Conservation (phyloP, 768 basidiomycete species). For the Aureoboletus auriporus region DNA sequence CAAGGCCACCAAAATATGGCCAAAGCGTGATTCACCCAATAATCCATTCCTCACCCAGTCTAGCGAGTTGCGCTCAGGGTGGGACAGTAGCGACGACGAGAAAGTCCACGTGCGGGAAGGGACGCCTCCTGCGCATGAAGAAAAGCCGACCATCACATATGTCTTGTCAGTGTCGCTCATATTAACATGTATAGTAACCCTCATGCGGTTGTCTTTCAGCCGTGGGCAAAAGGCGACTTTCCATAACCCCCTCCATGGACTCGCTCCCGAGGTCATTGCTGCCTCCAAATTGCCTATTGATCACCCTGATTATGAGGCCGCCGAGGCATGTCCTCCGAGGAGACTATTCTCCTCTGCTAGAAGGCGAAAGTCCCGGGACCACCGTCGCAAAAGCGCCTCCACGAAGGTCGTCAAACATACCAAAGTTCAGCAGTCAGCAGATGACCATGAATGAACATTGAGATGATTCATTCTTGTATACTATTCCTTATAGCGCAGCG, state of each 20-base stretch:
- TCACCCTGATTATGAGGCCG: slow-evolving; percentile 64
- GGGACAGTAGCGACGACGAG: slow-evolving; percentile 35
- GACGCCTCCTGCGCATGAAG: slow-evolving; percentile 39
- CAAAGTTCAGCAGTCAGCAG: slow-evolving; percentile 5
- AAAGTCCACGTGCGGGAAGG: slow-evolving; percentile 30
- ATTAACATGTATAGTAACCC: not conserved
- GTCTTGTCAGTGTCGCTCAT: slow-evolving; percentile 57
- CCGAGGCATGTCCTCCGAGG: slow-evolving; percentile 50
- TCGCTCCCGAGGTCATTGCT: slow-evolving; percentile 36
- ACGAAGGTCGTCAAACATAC: slow-evolving; percentile 14
- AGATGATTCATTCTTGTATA: too few relatives aligned
- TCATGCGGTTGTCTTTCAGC: slow-evolving; percentile 34
- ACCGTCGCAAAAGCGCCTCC: slow-evolving; percentile 15
- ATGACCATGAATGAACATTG: not conserved
- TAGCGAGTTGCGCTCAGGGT: slow-evolving; percentile 16
- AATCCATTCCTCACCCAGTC: slow-evolving; percentile 62
- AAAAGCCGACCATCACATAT: slow-evolving; percentile 62
- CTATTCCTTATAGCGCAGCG: too few relatives aligned
- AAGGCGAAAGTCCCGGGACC: slow-evolving; percentile 26
- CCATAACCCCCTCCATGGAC: slow-evolving; percentile 60
- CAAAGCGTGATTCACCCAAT: slow-evolving; percentile 59
- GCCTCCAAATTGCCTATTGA: slow-evolving; percentile 53
- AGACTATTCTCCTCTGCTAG: slow-evolving; percentile 42
- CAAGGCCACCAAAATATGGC: slow-evolving; percentile 30
- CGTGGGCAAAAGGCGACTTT: slow-evolving; percentile 63